phyloP scores from a whole-genome alignment of 164 flowering plant genomes.

The Paratinospora sagittata region DNA sequence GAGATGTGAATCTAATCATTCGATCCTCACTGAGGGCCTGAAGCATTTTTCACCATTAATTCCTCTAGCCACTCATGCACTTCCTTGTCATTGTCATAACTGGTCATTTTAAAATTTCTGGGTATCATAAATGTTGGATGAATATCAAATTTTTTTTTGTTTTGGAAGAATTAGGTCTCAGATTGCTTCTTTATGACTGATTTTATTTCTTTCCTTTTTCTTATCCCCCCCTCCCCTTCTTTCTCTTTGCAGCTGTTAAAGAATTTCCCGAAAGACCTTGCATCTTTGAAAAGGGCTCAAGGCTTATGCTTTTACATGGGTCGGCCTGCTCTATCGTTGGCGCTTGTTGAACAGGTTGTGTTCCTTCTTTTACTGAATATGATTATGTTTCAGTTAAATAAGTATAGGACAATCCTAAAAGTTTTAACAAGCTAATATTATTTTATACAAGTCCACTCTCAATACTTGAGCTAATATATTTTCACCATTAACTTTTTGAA shows the following conservation, averaged over 20 bases:
- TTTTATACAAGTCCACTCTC: neutral
- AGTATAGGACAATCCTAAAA: neutral
- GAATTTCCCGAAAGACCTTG: constrained; percentile 74
- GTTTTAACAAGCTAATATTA: neutral
- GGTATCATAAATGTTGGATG: neutral
- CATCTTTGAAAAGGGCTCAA: constrained; percentile 75
- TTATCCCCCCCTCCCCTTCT: no score
- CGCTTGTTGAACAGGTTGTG: constrained; percentile 64
- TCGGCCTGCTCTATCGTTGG: constrained; percentile 55
- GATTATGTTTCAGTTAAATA: neutral
- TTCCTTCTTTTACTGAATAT: neutral
- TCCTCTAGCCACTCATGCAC: no score
- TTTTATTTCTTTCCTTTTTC: neutral
- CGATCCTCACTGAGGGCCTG: no score
- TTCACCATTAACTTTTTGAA: neutral
- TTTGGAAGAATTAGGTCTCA: neutral
- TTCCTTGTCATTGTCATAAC: no score
- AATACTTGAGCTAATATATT: neutral
- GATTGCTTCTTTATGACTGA: neutral
- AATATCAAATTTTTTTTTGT: neutral
- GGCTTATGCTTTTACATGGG: constrained; percentile 77
- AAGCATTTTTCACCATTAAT: no score
- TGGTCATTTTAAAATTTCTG: neutral
- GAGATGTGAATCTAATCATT: no score
- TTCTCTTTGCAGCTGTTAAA: constrained; percentile 48